Base-by-base conservation (phyloP, 306 rosid species). In the Dryas octopetala region DNA sequence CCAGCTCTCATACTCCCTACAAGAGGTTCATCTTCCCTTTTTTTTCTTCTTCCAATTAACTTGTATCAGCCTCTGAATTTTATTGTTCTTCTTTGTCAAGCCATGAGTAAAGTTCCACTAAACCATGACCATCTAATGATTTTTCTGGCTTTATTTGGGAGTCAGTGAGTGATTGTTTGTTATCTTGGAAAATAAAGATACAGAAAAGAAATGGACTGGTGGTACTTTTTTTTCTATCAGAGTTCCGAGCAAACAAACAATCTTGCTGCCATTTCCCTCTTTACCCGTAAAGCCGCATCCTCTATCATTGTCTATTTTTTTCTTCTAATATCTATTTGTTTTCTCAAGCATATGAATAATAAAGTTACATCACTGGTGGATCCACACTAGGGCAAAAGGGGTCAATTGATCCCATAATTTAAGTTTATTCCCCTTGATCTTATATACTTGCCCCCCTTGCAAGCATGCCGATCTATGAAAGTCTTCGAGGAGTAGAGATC, bases 1-100 rank as follows among this genome's bases (percentile, higher is more conserved):
- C 96, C 52, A 32, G 80, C 15, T 94, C 85, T 1, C 4, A 90
- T 48, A 77, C 91, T 51, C 84, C 90, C 61, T 94, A 91, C 85
- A 71, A 83, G 71, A 84, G 83, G 97, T 90, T 61, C 38, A 32
- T 32, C 38, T 32, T 32, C 38, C 38, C 7, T 16, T 43, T 44
- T 40, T 4, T 23, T 23, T 23, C 1, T 23, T 23, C 23, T 23
- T 23, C 23, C 23, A 23, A 23, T 23, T 23, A n/a, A 4, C 53
- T 49, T 49, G 9, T 49, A 49, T 11, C 3, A 7, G 38, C 13
- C 70, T 65, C 8, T 9, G 45, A 45, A 65, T 43, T 23, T 23
- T 65, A 17, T 65, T 65, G 52, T 44, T 65, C 32, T 41, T 62
- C 38, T 14, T 62, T 62, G 19, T 8, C 2, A 32, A 32, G 41